These are phyloP conservation scores for Calocera viscosa DNA, from an alignment of 768 basidiomycete species.

Conservation along the genomic window DNA sequence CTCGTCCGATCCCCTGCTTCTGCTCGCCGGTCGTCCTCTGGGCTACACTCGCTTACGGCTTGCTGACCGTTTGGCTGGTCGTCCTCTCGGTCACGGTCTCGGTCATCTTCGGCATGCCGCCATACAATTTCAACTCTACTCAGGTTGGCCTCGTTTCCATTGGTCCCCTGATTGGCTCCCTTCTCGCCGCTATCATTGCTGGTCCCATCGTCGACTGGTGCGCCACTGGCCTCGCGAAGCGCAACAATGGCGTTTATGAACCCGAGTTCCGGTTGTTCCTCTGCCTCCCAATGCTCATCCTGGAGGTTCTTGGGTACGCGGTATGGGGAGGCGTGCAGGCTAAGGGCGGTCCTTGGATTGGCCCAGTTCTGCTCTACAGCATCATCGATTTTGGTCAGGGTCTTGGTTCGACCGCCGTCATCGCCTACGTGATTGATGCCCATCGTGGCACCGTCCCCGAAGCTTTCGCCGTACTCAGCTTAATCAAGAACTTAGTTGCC, in stretches of 20 bases:
- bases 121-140: constrained; percentile 16
- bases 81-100: constrained; percentile 16
- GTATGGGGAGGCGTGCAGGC: constrained; percentile 32
- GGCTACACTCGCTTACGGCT: constrained; percentile 16
- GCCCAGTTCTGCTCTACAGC: constrained; percentile 10
- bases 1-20: constrained; percentile 36
- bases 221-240: constrained; percentile 33
- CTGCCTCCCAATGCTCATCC: constrained; percentile 32
- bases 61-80: constrained; percentile 17
- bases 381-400: constrained; percentile 33
- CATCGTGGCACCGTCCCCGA: constrained; percentile 34
- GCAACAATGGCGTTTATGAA: constrained; percentile 37
- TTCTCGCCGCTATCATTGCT: constrained; percentile 12
- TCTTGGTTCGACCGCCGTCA: constrained; percentile 32
- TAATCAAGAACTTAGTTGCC: constrained; percentile 20
- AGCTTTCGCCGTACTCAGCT: constrained; percentile 34
- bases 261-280: constrained; percentile 37
- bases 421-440: constrained; percentile 38
- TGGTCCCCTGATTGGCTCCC: constrained; percentile 16
- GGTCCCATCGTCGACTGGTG: constrained; percentile 29
- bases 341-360: constrained; percentile 9
- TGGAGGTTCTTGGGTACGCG: constrained; percentile 35
- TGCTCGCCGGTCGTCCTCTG: constrained; percentile 28
- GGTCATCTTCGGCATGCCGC: constrained; percentile 17
- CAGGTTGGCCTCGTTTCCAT: constrained; percentile 18